Conservation (phyloP, 1,284 basidiomycete species). For the Phaffia rhodozyma region DNA sequence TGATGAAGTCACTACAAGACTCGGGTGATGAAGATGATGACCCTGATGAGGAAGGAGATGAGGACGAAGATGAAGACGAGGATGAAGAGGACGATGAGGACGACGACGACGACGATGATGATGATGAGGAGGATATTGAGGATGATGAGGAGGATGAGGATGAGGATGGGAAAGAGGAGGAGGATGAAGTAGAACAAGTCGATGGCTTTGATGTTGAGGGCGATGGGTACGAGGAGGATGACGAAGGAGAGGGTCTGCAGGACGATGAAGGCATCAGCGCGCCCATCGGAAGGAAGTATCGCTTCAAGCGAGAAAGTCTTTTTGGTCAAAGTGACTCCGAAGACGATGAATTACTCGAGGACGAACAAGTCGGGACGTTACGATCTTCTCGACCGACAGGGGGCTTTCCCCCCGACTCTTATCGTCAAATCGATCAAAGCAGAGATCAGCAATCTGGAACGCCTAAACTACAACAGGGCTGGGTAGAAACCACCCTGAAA, state of each 20-base stretch:
- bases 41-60: background rate
- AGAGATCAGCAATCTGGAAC: background rate
- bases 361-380: constrained; percentile 1
- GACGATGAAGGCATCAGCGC: background rate
- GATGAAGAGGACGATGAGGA: constrained; percentile 4
- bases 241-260: background rate
- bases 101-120: constrained; percentile 2
- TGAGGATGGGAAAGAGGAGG: background rate
- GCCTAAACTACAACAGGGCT: background rate
- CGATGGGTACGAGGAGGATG: constrained; percentile 1
- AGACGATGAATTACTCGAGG: constrained; percentile 3
- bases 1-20: background rate
- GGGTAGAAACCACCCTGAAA: background rate
- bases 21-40: background rate
- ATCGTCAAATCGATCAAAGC: background rate
- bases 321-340: constrained; percentile 9
- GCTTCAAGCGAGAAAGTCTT: constrained; percentile 6
- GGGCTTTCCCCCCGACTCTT: constrained; percentile 6
- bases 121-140: background rate
- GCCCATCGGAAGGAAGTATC: constrained; percentile 3
- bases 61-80: background rate
- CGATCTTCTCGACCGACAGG: too few species aligned
- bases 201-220: background rate
- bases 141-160: background rate
- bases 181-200: background rate